Percentiles rank a stretch among this genome's conserved stretches.
Conservation (phyloP, 192 early-diverging fungal species). For the Coemansia sp. region DNA sequence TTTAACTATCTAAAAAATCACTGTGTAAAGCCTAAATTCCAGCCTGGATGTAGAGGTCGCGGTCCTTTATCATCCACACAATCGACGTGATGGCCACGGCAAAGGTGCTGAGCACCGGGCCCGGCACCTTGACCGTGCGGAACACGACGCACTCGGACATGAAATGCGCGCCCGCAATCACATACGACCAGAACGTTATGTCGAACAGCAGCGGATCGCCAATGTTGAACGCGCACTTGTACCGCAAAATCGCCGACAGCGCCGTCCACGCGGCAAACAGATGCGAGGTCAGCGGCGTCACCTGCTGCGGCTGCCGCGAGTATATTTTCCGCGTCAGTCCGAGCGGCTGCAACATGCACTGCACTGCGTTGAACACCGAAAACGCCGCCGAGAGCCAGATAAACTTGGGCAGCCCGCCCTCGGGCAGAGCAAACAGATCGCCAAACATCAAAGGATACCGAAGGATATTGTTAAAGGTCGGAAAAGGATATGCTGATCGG, state of each 20-base stretch:
- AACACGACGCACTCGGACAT: conserved; percentile 65
- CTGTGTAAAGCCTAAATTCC: no score
- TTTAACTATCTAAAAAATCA: no score
- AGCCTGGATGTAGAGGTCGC: conserved; percentile 38
- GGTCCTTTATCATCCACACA: conserved; percentile 49
- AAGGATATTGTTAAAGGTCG: no score
- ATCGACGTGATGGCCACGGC: conserved; percentile 60
- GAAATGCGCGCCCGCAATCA: conserved; percentile 70
- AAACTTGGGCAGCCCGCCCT: conserved; percentile 63
- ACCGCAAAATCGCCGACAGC: conserved; percentile 73
- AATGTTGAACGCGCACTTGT: conserved; percentile 86
- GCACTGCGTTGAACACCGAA: conserved; percentile 82
- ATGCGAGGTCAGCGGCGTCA: conserved; percentile 77
- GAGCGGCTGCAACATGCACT: conserved; percentile 73
- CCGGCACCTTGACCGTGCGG: conserved; percentile 58
- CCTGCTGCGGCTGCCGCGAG: conserved; percentile 53
- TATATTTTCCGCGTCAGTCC: conserved; percentile 79
- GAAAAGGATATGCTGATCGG: no score
- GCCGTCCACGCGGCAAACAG: conserved; percentile 90
- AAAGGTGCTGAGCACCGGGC: conserved; percentile 65
- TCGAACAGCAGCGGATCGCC: conserved; percentile 52
- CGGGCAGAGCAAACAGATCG: conserved; percentile 36
- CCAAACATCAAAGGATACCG: conserved; percentile 40
- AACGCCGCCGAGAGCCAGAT: conserved; percentile 71
- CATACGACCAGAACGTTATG: conserved; percentile 63